phyloP scores from a whole-genome alignment of 148 eudicot species.

The Diospyros kaki region DNA sequence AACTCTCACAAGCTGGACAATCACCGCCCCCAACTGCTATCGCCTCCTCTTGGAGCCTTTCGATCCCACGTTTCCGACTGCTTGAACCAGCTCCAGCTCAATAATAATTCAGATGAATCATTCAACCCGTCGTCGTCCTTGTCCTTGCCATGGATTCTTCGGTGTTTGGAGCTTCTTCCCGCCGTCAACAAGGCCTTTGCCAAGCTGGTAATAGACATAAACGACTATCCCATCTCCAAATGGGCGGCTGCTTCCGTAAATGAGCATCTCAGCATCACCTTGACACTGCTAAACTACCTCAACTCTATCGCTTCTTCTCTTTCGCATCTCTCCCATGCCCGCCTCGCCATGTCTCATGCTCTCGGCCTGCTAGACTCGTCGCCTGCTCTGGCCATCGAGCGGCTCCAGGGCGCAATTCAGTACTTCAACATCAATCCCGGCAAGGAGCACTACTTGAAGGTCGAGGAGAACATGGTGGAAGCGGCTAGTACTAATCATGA shows the following conservation, averaged over 20 bases:
- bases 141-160: constrained; percentile 30
- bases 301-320: constrained; percentile 43
- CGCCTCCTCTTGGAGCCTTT: constrained; percentile 36
- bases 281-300: constrained; percentile 41
- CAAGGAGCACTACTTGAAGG: constrained; percentile 14
- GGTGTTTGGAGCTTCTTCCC: constrained; percentile 35
- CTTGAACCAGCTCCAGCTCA: constrained; percentile 15
- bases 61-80: constrained; percentile 25
- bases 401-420: constrained; percentile 14
- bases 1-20: constrained; percentile 33
- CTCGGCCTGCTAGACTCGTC: constrained; percentile 23
- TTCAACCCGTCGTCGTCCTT: constrained; percentile 2
- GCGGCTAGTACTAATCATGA: background rate
- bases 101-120: too few relatives aligned
- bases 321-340: constrained; percentile 41
- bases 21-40: constrained; percentile 21
- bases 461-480: background rate
- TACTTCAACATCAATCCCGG: constrained; percentile 2
- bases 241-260: constrained; percentile 44
- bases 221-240: constrained; percentile 50
- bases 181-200: constrained; percentile 47
- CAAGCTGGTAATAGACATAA: constrained; percentile 44
- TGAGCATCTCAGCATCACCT: constrained; percentile 45
- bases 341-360: constrained; percentile 40
- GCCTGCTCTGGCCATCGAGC: constrained; percentile 10